These are phyloP conservation scores for Geotrichum candidum DNA, from an alignment of 1,139 yeast genomes.

Conservation along the genomic window DNA sequence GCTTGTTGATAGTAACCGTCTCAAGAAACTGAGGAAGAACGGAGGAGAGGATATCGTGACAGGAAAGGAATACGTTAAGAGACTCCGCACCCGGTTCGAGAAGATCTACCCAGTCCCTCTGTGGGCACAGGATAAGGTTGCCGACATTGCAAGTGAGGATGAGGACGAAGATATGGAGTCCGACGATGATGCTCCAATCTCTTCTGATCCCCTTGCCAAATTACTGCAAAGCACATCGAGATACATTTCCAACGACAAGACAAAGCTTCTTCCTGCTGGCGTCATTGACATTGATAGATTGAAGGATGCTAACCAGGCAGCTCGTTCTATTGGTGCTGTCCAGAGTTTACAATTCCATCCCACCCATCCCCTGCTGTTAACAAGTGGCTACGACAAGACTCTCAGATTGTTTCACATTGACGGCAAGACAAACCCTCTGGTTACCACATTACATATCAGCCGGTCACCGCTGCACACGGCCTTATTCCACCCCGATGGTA, in stretches of 20 bases:
- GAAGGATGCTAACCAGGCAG: constrained; percentile 76
- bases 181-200: constrained; percentile 38
- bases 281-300: constrained; percentile 69
- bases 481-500: constrained; percentile 50
- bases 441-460: constrained; percentile 72
- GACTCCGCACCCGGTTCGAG: constrained; percentile 80
- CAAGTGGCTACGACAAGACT: constrained; percentile 91
- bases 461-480: constrained; percentile 79
- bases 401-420: constrained; percentile 83
- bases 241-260: constrained; percentile 42
- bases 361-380: constrained; percentile 70
- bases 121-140: constrained; percentile 53
- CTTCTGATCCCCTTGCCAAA: constrained; percentile 44
- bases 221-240: constrained; percentile 55
- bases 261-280: constrained; percentile 62
- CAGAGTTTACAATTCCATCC: constrained; percentile 84
- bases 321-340: constrained; percentile 67
- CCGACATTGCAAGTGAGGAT: constrained; percentile 26
- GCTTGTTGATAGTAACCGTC: constrained; percentile 51
- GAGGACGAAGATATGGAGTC: constrained; percentile 33
- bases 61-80: constrained; percentile 62
- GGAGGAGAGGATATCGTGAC: constrained; percentile 53
- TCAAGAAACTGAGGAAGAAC: constrained; percentile 64
- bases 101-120: constrained; percentile 81
- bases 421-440: constrained; percentile 77